Conservation (phyloP, 108 stramenopile species). For the Pseudonitzschia multiseries region DNA sequence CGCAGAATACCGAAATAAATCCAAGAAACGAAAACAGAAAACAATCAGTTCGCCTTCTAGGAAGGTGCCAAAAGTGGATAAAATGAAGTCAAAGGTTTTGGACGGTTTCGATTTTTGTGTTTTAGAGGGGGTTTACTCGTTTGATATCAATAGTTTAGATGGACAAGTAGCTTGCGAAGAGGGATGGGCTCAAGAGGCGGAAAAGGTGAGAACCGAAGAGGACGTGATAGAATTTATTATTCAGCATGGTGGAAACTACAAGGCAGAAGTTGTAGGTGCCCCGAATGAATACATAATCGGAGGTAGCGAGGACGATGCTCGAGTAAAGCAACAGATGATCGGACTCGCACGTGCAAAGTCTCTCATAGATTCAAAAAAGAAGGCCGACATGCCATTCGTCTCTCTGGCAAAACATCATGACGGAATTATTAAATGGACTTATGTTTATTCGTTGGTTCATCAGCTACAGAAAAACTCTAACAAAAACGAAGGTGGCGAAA, state of each 20-base stretch:
- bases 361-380: not conserved
- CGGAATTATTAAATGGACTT: conserved; percentile 75
- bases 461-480: conserved; percentile 12
- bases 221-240: conserved; percentile 68
- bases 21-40: conserved; percentile 35
- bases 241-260: conserved; percentile 62
- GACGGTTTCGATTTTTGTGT: conserved; percentile 59
- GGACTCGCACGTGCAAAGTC: conserved; percentile 33
- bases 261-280: conserved; percentile 17
- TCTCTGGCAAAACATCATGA: conserved; percentile 30
- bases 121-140: conserved; percentile 61
- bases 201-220: conserved; percentile 38
- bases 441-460: conserved; percentile 54
- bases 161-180: conserved; percentile 56
- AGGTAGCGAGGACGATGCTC: conserved; percentile 38
- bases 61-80: conserved; percentile 31
- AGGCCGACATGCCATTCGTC: conserved; percentile 15
- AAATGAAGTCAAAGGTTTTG: conserved; percentile 26
- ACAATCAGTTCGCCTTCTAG: conserved; percentile 24
- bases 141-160: conserved; percentile 50
- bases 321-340: conserved; percentile 35
- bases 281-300: conserved; percentile 39
- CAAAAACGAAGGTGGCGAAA: conserved; percentile 31
- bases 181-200: conserved; percentile 61
- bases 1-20: conserved; percentile 47